phyloP scores from a whole-genome alignment of 192 early-diverging fungal genomes.

The Linnemannia zychae region DNA sequence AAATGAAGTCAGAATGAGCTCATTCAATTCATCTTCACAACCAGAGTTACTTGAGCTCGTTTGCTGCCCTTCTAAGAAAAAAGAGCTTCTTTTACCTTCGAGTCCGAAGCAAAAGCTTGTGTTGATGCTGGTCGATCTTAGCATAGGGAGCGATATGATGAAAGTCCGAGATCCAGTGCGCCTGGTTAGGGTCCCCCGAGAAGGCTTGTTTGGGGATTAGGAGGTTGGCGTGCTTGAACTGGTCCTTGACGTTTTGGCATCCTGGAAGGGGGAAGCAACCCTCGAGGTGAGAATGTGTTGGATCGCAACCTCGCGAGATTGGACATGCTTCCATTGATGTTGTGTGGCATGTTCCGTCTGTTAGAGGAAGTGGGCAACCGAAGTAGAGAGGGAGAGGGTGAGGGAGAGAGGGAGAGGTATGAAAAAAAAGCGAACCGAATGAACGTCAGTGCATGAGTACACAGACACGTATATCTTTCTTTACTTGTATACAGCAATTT shows the following conservation, averaged over 20 bases:
- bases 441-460: not conserved
- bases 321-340: constrained; percentile 47
- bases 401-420: not conserved
- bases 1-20: constrained; percentile 1
- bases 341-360: constrained; percentile 52
- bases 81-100: constrained; percentile 51
- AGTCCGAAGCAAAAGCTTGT: constrained; percentile 50
- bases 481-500: not conserved
- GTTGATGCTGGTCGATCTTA: constrained; percentile 31
- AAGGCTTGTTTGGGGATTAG: constrained; percentile 49
- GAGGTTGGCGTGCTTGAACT: constrained; percentile 22
- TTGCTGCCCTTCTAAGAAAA: not conserved
- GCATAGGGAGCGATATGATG: constrained; percentile 65
- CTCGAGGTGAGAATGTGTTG: constrained; percentile 32
- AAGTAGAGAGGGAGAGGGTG: not conserved
- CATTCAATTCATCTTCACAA: not conserved
- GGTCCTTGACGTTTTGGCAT: constrained; percentile 26
- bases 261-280: constrained; percentile 44
- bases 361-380: not conserved
- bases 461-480: not conserved
- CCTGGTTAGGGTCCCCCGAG: constrained; percentile 62
- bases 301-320: constrained; percentile 43
- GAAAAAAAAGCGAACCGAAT: not conserved
- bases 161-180: constrained; percentile 66
- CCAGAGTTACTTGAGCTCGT: not conserved